Base-by-base conservation (phyloP, 192 early-diverging fungal genomes). In the Phlyctochytrium planicorne region DNA sequence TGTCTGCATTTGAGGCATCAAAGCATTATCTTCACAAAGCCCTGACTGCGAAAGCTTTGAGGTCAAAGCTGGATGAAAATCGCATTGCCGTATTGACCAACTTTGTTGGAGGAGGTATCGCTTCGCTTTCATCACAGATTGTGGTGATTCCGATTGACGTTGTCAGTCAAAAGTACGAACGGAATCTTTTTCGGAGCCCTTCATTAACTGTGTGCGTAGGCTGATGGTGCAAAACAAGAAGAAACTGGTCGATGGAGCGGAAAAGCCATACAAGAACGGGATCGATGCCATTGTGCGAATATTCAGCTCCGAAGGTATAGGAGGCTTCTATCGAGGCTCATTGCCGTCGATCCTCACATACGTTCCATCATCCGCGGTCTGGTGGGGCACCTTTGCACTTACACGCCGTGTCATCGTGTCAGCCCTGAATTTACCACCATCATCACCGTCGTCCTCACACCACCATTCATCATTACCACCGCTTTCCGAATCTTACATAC, bases 131-230 rank as follows among this genome's bases (percentile, higher is more conserved):
- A 16, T 35, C 69, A 25, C 73, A 75, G 53, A 0, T 63, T n/a
- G 65, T 75, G 10, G 53, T 67, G 3, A 62, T 71, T 16, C 73
- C 73, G 2, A 64, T 75, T n/a, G 73, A 75, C 36, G 40, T 75
- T 1, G 72, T 75, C 10, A 30, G 63, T 24, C 73, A 75, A 57
- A 66, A 65, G 63, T 75, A 20, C 6, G 40, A 6, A 47, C 6
- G 40, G n/a, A n/a, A n/a, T n/a, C n/a, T n/a, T n/a, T n/a, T n/a
- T n/a, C n/a, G n/a, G n/a, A n/a, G n/a, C n/a, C n/a, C n/a, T n/a
- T n/a, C n/a, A n/a, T n/a, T 47, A 14, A 47, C 40, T 14, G 40
- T 47, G 6, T 47, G 6, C 20, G 6, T 14, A 47, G 40, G 40
- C 40, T 47, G 6, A 47, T 47, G 40, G 40, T 47, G 6, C 40